Evolutionary conservation across 345 rosid genomes (phyloP), one percentile per base, ranked within the genome.

Genomic region (Bretschneidera sinensis): DNA sequence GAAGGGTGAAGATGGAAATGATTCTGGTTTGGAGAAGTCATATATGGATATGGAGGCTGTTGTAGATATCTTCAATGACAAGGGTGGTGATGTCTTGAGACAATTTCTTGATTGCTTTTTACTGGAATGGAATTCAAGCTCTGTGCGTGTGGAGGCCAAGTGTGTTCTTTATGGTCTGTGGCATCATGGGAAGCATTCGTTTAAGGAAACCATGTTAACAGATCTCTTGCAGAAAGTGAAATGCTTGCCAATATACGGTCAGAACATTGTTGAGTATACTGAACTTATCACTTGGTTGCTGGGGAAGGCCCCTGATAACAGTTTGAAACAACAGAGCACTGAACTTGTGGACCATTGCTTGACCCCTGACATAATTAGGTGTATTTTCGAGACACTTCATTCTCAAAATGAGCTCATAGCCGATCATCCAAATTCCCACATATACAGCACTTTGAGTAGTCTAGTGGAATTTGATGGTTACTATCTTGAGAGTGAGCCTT

Each of bases 401-500:
- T 79, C 82, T 48, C 99, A 94, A 76, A 94, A 94, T 76, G 99
- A 94, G 69, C 96, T 94, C 56, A 73, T 94, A 73, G 99, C 99
- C 68, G 90, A 94, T 78, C 99, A 94, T 80, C 99, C 97, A 55
- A 90, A 94, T 83, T 94, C 99, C 52, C 92, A 95, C 65, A 87
- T 94, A 62, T 94, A 94, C 72, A 94, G 79, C 68, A 86, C 97
- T 55, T 78, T 90, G 78, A 82, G 95, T 71, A 81, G 95, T 70
- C 85, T 94, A 52, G 97, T 94, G 71, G 99, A 90, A 64, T 94
- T 94, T 70, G 99, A 90, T 77, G 99, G 99, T 61, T 94, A 94
- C 75, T 94, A 90, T 81, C 97, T 94, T 58, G 99, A 94, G 83
- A 94, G 96, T 57, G 99, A 94, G 67, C 99, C 99, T 17, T 94